Base-by-base conservation (phyloP, 768 basidiomycete genomes). In the Suillus plorans region DNA sequence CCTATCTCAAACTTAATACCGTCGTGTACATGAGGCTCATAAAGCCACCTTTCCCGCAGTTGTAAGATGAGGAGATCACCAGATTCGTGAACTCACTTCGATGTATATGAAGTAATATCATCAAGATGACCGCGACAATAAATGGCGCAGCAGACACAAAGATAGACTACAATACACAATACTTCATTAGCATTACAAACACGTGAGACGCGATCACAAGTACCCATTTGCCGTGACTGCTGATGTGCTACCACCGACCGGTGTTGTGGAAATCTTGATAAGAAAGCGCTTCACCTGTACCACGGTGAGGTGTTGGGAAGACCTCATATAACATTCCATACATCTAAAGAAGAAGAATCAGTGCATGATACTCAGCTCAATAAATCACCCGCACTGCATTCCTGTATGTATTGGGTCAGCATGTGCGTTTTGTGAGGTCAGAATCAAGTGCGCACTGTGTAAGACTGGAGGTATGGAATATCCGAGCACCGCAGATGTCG, bases 291-390 rank as follows among this genome's bases (percentile, higher is more conserved):
- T 84, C 82, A 12, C 84, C 85, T 0, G 85, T 85, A 4, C 86
- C 86, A 39, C 86, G 80, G 66, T 85, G 83, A 4, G 84, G 82
- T 0, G 84, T 82, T 0, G 86, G 83, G 76, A 87, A 87, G 22
- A 84, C 82, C 69, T 87, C 85, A 61, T 81, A 87, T 14, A 85
- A 75, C 10, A 85, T 78, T 12, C 82, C 85, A 64, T 85, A 84
- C 82, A 83, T 82, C 80, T 74, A 44, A 28, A 59, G 18, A 18
- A 13, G 63, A 53, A 66, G n/a, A 55, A 47, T 61, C 20, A 63
- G 25, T 62, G 7, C 60, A 49, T 31, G 42, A n/a, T 34, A 25
- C 31, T 49, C 16, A 36, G 60, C 42, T 12, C 28, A 10, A 31
- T 36, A 49, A 41, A 4, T 6, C 18, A 66, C 69, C 68, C 57